Percentiles rank a stretch among this genome's conserved stretches.
Evolutionary conservation across 1,139 yeast genomes (phyloP).

Genomic region (Pichia sp.): DNA sequence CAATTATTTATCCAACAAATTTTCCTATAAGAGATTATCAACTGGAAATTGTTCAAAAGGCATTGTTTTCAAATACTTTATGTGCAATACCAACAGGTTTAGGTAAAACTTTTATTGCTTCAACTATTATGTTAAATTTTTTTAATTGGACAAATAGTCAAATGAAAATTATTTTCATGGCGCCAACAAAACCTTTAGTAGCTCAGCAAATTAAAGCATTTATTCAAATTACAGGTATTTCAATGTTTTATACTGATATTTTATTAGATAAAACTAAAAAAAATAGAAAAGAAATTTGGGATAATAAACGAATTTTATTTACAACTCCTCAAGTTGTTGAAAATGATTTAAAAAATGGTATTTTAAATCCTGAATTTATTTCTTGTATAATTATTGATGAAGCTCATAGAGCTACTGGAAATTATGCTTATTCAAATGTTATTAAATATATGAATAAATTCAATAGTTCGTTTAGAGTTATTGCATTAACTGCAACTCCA

Average conservation of each 20-base stretch:
- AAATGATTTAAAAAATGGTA: conserved; percentile 74
- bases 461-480: conserved; percentile 60
- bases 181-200: conserved; percentile 96
- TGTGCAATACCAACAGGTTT: conserved; percentile 96
- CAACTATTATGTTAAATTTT: conserved; percentile 87
- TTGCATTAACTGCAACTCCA: conserved; percentile 96
- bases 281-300: conserved; percentile 72
- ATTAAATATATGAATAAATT: conserved; percentile 51
- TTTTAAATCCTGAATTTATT: conserved; percentile 66
- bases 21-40: conserved; percentile 84
- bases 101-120: conserved; percentile 95
- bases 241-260: conserved; percentile 71
- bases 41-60: conserved; percentile 64
- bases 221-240: conserved; percentile 78
- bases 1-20: conserved; percentile 81
- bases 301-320: conserved; percentile 70
- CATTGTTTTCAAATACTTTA: conserved; percentile 67
- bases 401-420: conserved; percentile 91
- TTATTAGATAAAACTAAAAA: conserved; percentile 64
- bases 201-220: conserved; percentile 97
- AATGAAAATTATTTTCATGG: conserved; percentile 77
- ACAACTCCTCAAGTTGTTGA: conserved; percentile 97
- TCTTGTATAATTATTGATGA: conserved; percentile 85
- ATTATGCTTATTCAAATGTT: conserved; percentile 82
- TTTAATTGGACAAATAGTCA: conserved; percentile 75